These are phyloP conservation scores for Herpotrichia juniperi DNA, from an alignment of 2,329 filamentous ascomycete species.

Conservation along the genomic window DNA sequence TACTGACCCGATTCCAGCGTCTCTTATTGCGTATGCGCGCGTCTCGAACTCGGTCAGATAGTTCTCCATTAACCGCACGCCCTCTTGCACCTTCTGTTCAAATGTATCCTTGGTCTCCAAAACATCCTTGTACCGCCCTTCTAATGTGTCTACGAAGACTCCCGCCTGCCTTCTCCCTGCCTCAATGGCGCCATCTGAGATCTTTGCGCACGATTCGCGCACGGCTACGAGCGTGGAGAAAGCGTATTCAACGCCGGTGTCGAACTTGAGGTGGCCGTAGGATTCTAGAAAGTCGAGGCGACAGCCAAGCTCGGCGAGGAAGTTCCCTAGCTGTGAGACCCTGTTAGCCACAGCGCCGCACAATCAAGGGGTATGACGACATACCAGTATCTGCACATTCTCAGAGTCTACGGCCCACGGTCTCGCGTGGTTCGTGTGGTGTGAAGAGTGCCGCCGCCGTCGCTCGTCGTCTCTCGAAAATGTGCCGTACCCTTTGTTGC, in stretches of 20 bases:
- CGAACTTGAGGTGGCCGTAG: constrained; percentile 82
- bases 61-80: constrained; percentile 82
- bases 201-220: constrained; percentile 83
- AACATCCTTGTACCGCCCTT: constrained; percentile 84
- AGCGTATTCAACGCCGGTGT: constrained; percentile 81
- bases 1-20: constrained; percentile 76
- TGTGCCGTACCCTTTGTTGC: constrained; percentile 43
- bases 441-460: constrained; percentile 55
- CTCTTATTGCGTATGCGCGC: constrained; percentile 78
- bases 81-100: constrained; percentile 88
- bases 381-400: constrained; percentile 53
- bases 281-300: constrained; percentile 87
- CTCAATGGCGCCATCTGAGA: constrained; percentile 88
- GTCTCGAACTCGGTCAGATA: constrained; percentile 87
- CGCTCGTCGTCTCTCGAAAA: constrained; percentile 39
- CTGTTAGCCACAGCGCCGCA: constrained; percentile 21
- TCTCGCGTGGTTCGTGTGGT: constrained; percentile 48
- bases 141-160: constrained; percentile 90
- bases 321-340: constrained; percentile 69
- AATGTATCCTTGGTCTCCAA: constrained; percentile 83
- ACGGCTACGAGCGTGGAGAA: constrained; percentile 88
- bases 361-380: constrained; percentile 10
- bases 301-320: constrained; percentile 83
- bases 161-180: constrained; percentile 82
- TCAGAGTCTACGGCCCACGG: constrained; percentile 54